Base-by-base conservation (phyloP, 2,329 filamentous ascomycete species). In the Aschersonia sp. region DNA sequence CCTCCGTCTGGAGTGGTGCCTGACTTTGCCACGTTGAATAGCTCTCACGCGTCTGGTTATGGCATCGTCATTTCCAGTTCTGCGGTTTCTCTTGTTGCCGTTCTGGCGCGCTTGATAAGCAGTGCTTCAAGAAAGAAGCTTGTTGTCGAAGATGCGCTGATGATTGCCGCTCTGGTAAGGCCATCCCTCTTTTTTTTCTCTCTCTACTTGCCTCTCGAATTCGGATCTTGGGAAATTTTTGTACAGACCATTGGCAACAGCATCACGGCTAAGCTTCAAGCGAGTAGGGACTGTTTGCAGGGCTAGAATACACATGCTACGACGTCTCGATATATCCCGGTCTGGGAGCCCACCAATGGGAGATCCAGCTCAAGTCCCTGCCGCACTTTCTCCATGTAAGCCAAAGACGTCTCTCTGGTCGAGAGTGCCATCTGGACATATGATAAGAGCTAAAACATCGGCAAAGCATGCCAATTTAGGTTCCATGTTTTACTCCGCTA, bases 401-500 rank as follows among this genome's bases (percentile, higher is more conserved):
- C 35, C 35, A 39, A 8, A 12, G 35, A 9, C 35, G 35, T 39
- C 35, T 39, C 2, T 39, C 2, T 12, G 35, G 35, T 8, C 35
- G 35, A 8, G 35, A 12, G 35, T 39, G 35, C 22, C 35, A 12
- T 12, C 35, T 4, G 35, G 35, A 39, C 35, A 39, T 39, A 2
- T 1, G 1, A 4, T 8, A 2, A 4, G 2, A 12, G 9, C 12
- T 8, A 8, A 9, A 12, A 4, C 12, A 8, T 12, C 2, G 12
- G 35, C 8, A 8, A 39, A 39, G 35, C 35, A 39, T 9, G 2
- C 35, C 35, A 8, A 39, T 39, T 4, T 39, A 39, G 35, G 35
- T 39, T 39, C 35, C 35, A 39, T 39, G 9, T 39, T 39, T 12
- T 39, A 39, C 35, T 39, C 35, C 35, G 35, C 9, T 2, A 39